Conservation (phyloP, 768 basidiomycete genomes). For the Stropharia rugosoannulata region DNA sequence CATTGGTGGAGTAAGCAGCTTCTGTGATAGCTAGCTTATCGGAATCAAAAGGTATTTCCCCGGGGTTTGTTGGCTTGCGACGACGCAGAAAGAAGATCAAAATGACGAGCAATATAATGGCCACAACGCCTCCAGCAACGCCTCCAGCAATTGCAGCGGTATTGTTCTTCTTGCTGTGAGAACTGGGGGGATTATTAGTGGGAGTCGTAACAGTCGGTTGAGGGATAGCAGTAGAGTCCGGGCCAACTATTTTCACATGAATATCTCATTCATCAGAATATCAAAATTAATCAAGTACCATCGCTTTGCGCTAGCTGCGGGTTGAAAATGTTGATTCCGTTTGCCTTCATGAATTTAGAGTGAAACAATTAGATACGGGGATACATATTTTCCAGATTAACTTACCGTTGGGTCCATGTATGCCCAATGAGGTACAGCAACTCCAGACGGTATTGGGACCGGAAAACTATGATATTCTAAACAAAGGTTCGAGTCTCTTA, state of each 20-base stretch:
- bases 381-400: background rate
- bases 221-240: constrained; percentile 2
- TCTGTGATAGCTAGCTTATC: constrained; percentile 1
- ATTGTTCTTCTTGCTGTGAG: constrained; percentile 11
- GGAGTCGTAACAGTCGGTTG: background rate
- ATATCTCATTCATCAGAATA: background rate
- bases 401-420: constrained; percentile 8
- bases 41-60: background rate
- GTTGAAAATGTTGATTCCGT: constrained; percentile 1
- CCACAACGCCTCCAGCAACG: constrained; percentile 22
- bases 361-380: background rate
- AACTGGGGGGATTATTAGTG: background rate
- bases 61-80: background rate
- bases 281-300: background rate
- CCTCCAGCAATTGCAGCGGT: constrained; percentile 25
- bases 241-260: background rate
- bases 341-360: background rate
- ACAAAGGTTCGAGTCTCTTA: background rate
- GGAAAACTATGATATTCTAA: constrained; percentile 3
- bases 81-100: constrained; percentile 13
- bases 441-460: constrained; percentile 3
- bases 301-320: background rate
- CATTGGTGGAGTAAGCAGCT: background rate
- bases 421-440: constrained; percentile 9
- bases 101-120: constrained; percentile 17